Evolutionary conservation across 2,329 filamentous ascomycete species (phyloP), one percentile per base, ranked within the genome.

Genomic region (Colletotrichum gigasporum): DNA sequence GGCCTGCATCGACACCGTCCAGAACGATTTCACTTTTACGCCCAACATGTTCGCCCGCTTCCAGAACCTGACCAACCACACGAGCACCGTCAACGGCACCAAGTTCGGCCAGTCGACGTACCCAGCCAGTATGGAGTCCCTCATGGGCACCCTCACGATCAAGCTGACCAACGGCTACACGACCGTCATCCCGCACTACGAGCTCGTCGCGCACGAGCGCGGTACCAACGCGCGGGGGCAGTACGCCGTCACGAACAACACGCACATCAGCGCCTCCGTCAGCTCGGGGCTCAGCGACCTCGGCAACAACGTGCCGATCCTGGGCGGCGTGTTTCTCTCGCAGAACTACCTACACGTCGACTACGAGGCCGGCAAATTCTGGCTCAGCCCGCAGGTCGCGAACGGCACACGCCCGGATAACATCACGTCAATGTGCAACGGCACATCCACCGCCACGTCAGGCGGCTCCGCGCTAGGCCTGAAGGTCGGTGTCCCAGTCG

Each of bases 1-100:
- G 3, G 67, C 67, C n/a, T 68, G 67, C 11, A 63, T 68, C 20
- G 67, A 68, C n/a, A 62, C 67, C 5, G 57, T 68, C 2, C 67
- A 68, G 11, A 68, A 67, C 34, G 57, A 63, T 47, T 68, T 68
- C 8, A 59, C 53, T 2, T 51, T 68, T 16, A 68, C 67, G 1
- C 57, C 58, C n/a, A 35, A 63, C 37, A 66, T 68, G 57, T 68
- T 63, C 9, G 30, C 41, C 6, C 32, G 51, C 18, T 63, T 67
- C 24, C 52, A 61, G 30, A 47, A 34, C 2, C 48, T 63, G 20
- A 65, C 48, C 7, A 50, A 56, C 35, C 60, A 66, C 18, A 52
- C 52, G 11, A 24, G 24, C 2, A 30, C 62, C 11, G 22, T 34
- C 39, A 45, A 66, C 14, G 53, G 58, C 2, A 24, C 22, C 4